A percentile compares a stretch with the other conserved stretches of the same genome.
phyloP scores from a whole-genome alignment of 176 grass and related monocot genomes.

The Secale cereale region DNA sequence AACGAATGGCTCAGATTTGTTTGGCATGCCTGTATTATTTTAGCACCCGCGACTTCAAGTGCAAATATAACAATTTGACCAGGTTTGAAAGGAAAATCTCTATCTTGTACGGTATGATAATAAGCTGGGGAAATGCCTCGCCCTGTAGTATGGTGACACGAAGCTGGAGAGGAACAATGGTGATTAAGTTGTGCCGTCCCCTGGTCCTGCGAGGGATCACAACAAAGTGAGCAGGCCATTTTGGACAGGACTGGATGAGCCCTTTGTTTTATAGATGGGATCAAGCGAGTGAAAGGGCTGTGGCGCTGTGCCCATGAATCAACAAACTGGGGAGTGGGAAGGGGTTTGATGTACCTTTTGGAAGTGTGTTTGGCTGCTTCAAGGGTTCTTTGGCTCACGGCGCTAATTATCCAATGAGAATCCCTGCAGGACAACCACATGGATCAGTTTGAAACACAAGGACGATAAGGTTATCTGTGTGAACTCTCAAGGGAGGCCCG shows the following conservation, averaged over 20 bases:
- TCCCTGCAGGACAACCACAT: slow-evolving; percentile 48
- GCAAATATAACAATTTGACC: background rate
- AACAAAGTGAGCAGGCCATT: slow-evolving; percentile 3
- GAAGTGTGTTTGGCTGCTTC: slow-evolving; percentile 54
- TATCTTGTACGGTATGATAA: background rate
- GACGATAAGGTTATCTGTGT: slow-evolving; percentile 7
- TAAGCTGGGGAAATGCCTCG: slow-evolving; percentile 21
- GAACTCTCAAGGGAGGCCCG: background rate
- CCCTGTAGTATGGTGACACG: slow-evolving; percentile 5
- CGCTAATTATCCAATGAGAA: slow-evolving; percentile 59
- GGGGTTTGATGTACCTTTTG: slow-evolving; percentile 37
- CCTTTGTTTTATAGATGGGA: background rate
- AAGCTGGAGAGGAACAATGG: slow-evolving; percentile 31
- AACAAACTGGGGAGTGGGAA: background rate
- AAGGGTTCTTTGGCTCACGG: slow-evolving; percentile 40
- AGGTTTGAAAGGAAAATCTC: background rate
- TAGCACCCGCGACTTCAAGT: background rate
- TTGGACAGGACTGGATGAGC: background rate
- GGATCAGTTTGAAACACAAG: slow-evolving; percentile 16
- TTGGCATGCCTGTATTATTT: background rate
- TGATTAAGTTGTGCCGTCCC: slow-evolving; percentile 25
- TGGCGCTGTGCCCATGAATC: background rate
- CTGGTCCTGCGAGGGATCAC: slow-evolving; percentile 43
- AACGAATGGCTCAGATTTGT: slow-evolving; percentile 30
- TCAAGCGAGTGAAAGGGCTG: background rate